Evolutionary conservation across 2,329 filamentous ascomycete genomes (phyloP), one percentile per base, ranked within the genome.

Genomic region (Calonectria pteridis): DNA sequence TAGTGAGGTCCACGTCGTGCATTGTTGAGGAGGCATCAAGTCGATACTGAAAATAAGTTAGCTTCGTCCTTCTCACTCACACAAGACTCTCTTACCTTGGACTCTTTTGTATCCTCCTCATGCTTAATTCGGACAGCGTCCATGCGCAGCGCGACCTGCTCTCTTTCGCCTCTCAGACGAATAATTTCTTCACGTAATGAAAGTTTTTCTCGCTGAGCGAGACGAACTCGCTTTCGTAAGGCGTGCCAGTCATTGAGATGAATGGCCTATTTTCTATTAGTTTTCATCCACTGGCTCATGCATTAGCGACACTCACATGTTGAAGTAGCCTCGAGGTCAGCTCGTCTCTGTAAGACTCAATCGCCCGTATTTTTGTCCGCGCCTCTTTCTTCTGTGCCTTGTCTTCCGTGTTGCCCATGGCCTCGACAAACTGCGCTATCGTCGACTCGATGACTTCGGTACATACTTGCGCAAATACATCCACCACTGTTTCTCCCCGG

Each of bases 41-140:
- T 74, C 89, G 87, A 73, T 88, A 85, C 81, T 84, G 31, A 0
- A 5, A 14, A 31, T 16, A 28, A 14, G 28, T 79, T 55, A 81
- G 77, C 13, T 4, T 4, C 0, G 23, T 20, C 6, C 1, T 11
- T 37, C 6, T n/a, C 2, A 10, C 1, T 10, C 0, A n/a, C 35
- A 37, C 14, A 20, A 13, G 35, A 29, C 0, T 2, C 43, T 82
- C 87, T 75, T 82, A 91, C 91, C 82, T 89, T 83, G 68, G 88
- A 86, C 71, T 88, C 85, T 73, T 86, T 87, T 66, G 85, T 89
- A 33, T 90, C 88, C 3, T 84, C 86, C 74, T 93, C 91, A 71
- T 93, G 91, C 77, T 87, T 89, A 43, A 88, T 87, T 55, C 92
- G 86, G n/a, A 93, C 85, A 10, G 90, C 90, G 75, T 93, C 92